phyloP scores from a whole-genome alignment of 2,329 filamentous ascomycete species.

The Scytalidium lignicola region DNA sequence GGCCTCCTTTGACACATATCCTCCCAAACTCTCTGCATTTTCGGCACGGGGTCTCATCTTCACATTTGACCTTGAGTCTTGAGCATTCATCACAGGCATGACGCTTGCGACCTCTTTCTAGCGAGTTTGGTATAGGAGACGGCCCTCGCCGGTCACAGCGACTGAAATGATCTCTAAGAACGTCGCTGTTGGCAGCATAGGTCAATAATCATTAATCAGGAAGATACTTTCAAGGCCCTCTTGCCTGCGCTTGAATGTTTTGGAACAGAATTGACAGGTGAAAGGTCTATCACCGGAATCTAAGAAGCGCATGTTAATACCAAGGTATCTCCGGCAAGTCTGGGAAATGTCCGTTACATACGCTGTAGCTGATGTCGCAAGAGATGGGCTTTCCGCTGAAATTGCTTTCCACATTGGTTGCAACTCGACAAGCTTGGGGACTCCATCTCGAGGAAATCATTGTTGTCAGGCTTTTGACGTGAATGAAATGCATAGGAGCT shows the following conservation, averaged over 20 bases:
- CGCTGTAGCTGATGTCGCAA: conserved; percentile 28
- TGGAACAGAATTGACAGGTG: conserved; percentile 29
- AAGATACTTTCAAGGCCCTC: neutral
- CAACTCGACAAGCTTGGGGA: conserved; percentile 27
- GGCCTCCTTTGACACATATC: conserved; percentile 21
- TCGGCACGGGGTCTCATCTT: conserved; percentile 25
- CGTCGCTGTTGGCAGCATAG: conserved; percentile 18
- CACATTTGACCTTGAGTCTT: conserved; percentile 28
- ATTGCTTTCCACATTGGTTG: conserved; percentile 28
- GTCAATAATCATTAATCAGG: neutral
- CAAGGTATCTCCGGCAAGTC: neutral
- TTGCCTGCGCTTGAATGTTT: conserved; percentile 29
- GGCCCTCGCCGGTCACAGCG: conserved; percentile 24
- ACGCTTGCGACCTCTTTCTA: conserved; percentile 28
- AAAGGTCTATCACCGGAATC: conserved; percentile 26
- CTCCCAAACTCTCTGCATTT: conserved; percentile 28
- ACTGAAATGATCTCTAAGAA: conserved; percentile 28
- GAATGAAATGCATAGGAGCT: neutral
- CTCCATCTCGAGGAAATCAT: conserved; percentile 18
- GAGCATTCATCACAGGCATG: conserved; percentile 29
- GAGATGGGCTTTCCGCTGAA: conserved; percentile 29
- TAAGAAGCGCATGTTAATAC: conserved; percentile 3
- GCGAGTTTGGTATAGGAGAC: conserved; percentile 24
- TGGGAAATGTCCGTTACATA: conserved; percentile 12
- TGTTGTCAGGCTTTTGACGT: neutral